These are phyloP conservation scores for Thalassiosira hispida DNA, from an alignment of 352 stramenopile species.

Conservation along the genomic window DNA sequence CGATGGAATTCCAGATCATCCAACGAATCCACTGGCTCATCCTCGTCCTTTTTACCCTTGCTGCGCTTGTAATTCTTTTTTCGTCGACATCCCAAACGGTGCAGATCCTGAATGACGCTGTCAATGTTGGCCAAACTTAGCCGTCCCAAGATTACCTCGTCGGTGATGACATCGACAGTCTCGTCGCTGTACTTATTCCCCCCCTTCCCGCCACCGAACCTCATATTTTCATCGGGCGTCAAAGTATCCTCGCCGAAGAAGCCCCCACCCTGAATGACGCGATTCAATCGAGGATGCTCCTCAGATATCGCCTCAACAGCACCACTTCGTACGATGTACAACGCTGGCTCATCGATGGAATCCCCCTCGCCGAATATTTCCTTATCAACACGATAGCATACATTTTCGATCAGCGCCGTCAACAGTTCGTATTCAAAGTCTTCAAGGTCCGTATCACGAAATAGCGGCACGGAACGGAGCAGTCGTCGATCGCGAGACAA, in stretches of 20 bases:
- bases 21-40: constrained; percentile 11
- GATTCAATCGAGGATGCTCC: constrained; percentile 11
- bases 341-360: constrained; percentile 32
- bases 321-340: constrained; percentile 41
- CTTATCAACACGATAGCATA: constrained; percentile 14
- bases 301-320: constrained; percentile 24
- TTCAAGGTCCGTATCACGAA: constrained; percentile 62
- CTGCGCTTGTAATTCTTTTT: constrained; percentile 9
- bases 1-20: constrained; percentile 72
- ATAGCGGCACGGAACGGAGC: constrained; percentile 57
- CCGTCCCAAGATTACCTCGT: constrained; percentile 21
- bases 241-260: constrained; percentile 47
- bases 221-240: constrained; percentile 48
- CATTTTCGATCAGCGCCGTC: constrained; percentile 37
- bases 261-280: constrained; percentile 24
- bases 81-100: constrained; percentile 27
- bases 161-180: constrained; percentile 29
- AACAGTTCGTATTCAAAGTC: constrained; percentile 49
- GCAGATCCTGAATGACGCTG: constrained; percentile 34
- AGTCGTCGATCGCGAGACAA: constrained; percentile 41
- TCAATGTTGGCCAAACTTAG: constrained; percentile 41
- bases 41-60: background rate
- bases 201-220: constrained; percentile 44
- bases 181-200: constrained; percentile 43
- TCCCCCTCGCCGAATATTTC: constrained; percentile 30